These are phyloP conservation scores for Gloeostereum incarnatum DNA, from an alignment of 768 basidiomycete species.

Conservation along the genomic window DNA sequence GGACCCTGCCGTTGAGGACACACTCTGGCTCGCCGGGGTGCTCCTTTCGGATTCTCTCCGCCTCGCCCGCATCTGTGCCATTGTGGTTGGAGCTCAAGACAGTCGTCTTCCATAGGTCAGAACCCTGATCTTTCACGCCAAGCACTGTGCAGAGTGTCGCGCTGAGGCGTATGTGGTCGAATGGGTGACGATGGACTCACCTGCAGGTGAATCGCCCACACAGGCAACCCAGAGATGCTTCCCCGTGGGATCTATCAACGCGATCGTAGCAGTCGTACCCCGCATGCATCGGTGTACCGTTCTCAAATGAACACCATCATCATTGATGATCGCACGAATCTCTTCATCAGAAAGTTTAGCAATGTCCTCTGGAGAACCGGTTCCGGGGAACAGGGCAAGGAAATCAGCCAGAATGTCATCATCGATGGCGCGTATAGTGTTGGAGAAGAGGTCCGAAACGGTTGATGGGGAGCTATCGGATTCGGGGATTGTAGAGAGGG, in stretches of 20 bases:
- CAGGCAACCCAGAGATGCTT: slow-evolving; percentile 47
- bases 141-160: slow-evolving; percentile 22
- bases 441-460: slow-evolving; percentile 22
- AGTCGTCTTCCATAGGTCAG: slow-evolving; percentile 25
- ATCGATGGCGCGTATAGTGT: slow-evolving; percentile 29
- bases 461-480: slow-evolving; percentile 2
- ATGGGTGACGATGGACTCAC: slow-evolving; percentile 19
- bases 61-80: slow-evolving; percentile 32
- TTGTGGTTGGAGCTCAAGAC: slow-evolving; percentile 43
- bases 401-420: slow-evolving; percentile 24
- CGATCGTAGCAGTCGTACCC: slow-evolving; percentile 40
- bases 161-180: neutral
- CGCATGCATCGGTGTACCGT: slow-evolving; percentile 37
- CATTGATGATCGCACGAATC: slow-evolving; percentile 30
- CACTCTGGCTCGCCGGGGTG: slow-evolving; percentile 40
- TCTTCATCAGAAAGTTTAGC: slow-evolving; percentile 26
- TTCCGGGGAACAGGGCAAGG: slow-evolving; percentile 31
- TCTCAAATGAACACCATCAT: slow-evolving; percentile 21
- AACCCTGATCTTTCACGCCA: slow-evolving; percentile 19
- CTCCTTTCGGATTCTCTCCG: slow-evolving; percentile 25
- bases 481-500: slow-evolving; percentile 10
- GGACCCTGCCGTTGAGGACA: slow-evolving; percentile 33
- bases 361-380: slow-evolving; percentile 13
- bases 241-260: slow-evolving; percentile 31
- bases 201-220: slow-evolving; percentile 46